phyloP scores from a whole-genome alignment of 2,329 filamentous ascomycete genomes.

The Helotiales sp. region DNA sequence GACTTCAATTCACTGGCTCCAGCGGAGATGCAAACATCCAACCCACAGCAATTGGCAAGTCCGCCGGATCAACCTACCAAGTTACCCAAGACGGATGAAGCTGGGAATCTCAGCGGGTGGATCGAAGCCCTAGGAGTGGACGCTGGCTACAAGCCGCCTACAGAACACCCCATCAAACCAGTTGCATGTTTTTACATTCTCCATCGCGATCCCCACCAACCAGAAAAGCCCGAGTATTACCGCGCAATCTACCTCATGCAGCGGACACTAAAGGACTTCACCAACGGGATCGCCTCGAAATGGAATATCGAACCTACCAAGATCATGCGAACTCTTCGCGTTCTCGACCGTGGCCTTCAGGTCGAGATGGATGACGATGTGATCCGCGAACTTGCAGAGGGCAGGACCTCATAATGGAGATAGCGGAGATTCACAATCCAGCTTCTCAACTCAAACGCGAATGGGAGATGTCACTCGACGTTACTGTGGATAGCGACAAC shows the following conservation, averaged over 20 bases:
- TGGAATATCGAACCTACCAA: conserved; percentile 77
- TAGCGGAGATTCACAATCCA: conserved; percentile 45
- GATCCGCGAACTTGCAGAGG: conserved; percentile 81
- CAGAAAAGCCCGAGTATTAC: conserved; percentile 64
- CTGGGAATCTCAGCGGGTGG: conserved; percentile 75
- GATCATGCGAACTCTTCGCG: conserved; percentile 72
- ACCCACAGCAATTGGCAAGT: conserved; percentile 49
- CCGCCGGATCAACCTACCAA: conserved; percentile 59
- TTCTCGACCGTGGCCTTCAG: conserved; percentile 76
- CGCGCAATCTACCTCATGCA: conserved; percentile 85
- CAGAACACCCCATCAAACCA: conserved; percentile 70
- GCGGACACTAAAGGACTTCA: conserved; percentile 76
- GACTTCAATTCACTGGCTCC: conserved; percentile 59
- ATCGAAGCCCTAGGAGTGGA: conserved; percentile 95
- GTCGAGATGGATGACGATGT: conserved; percentile 92
- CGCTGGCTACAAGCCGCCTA: conserved; percentile 77
- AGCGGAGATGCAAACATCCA: conserved; percentile 51
- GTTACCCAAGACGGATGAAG: conserved; percentile 60
- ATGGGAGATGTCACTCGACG: conserved; percentile 66
- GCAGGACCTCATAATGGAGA: conserved; percentile 85
- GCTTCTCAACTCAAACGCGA: conserved; percentile 55
- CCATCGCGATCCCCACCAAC: conserved; percentile 55
- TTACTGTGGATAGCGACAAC: conserved; percentile 39
- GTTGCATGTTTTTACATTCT: conserved; percentile 89
- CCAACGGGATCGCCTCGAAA: conserved; percentile 74